Conservation (phyloP, 2,329 filamentous ascomycete genomes). For the Xylaria sp. region DNA sequence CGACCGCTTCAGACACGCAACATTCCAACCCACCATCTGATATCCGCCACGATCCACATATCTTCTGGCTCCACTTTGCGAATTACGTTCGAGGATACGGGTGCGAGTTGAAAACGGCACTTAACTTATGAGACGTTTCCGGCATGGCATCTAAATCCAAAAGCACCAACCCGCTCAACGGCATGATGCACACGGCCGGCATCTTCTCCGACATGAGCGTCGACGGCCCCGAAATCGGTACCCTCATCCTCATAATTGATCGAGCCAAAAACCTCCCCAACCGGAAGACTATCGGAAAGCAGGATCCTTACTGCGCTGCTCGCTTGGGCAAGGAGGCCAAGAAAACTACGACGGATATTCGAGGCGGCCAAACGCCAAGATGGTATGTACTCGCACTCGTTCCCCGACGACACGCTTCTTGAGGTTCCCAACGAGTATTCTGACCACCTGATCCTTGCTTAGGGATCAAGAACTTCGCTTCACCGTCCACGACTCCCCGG, state of each 20-base stretch:
- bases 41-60: neutral
- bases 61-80: neutral
- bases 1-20: neutral
- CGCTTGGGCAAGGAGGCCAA: constrained; percentile 93
- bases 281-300: constrained; percentile 94
- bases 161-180: constrained; percentile 48
- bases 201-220: constrained; percentile 93
- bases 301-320: constrained; percentile 94
- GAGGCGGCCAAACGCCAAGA: constrained; percentile 90
- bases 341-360: constrained; percentile 89
- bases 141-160: constrained; percentile 52
- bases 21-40: neutral
- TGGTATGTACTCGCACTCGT: constrained; percentile 58
- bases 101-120: constrained; percentile 3
- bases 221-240: constrained; percentile 90
- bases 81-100: constrained; percentile 4
- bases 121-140: constrained; percentile 2
- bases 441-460: constrained; percentile 21
- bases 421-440: neutral
- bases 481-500: constrained; percentile 88
- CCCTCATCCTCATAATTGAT: constrained; percentile 85
- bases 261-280: constrained; percentile 96
- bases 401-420: neutral
- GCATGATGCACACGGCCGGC: constrained; percentile 71
- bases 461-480: constrained; percentile 99